These are phyloP conservation scores for Kalanchoe fedtschenkoi DNA, from an alignment of 164 flowering plant species.

Conservation along the genomic window DNA sequence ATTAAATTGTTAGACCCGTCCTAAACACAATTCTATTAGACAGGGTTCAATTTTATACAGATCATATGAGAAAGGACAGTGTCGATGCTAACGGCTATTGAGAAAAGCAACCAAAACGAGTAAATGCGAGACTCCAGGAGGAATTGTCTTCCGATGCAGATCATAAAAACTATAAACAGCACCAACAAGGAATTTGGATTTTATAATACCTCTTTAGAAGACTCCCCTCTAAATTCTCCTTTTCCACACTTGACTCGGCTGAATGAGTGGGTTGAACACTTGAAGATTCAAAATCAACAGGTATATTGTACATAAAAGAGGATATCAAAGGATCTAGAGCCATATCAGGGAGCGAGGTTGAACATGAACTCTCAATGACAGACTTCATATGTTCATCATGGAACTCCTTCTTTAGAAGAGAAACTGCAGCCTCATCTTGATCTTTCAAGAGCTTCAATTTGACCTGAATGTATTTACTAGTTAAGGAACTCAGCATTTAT, in stretches of 20 bases:
- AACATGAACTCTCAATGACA: slow-evolving; percentile 13
- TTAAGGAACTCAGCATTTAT: slow-evolving; percentile 27
- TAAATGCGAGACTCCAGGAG: not conserved
- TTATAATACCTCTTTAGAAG: not conserved
- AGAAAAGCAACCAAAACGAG: too few relatives aligned
- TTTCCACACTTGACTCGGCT: slow-evolving; percentile 12
- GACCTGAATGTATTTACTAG: slow-evolving; percentile 26
- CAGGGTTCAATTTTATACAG: too few relatives aligned
- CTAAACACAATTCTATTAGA: too few relatives aligned
- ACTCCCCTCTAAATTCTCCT: slow-evolving; percentile 11
- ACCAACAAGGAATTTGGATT: not conserved
- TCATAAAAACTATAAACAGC: not conserved
- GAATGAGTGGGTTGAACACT: slow-evolving; percentile 15
- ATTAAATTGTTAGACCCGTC: too few relatives aligned
- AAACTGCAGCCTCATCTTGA: slow-evolving; percentile 18
- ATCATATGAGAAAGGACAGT: too few relatives aligned
- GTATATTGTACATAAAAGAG: slow-evolving; percentile 20
- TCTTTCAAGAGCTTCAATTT: slow-evolving; percentile 18
- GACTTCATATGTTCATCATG: slow-evolving; percentile 21
- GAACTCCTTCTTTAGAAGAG: slow-evolving; percentile 24
- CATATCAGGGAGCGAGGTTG: slow-evolving; percentile 17
- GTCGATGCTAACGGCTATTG: too few relatives aligned
- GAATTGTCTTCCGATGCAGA: not conserved
- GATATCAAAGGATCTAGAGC: slow-evolving; percentile 33
- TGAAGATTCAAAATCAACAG: slow-evolving; percentile 14